Evolutionary conservation across 1,284 basidiomycete species (phyloP).

Genomic region (Rhodofomes roseus): DNA sequence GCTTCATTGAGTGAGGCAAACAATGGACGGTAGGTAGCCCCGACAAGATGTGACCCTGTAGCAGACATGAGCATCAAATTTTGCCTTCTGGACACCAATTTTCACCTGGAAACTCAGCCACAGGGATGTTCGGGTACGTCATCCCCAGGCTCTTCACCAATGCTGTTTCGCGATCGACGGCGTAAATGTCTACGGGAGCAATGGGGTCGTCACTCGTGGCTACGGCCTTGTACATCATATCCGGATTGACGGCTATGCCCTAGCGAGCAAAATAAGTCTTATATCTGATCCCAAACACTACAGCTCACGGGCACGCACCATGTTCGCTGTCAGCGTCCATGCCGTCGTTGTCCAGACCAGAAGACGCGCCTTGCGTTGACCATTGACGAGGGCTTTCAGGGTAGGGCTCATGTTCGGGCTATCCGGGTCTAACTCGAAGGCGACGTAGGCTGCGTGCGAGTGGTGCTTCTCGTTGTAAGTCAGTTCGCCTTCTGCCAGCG

Average conservation of each 20-base stretch:
- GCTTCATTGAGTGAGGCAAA: conserved; percentile 41
- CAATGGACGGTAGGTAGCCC: conserved; percentile 63
- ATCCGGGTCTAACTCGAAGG: conserved; percentile 56
- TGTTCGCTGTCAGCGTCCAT: conserved; percentile 96
- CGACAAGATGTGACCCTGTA: conserved; percentile 63
- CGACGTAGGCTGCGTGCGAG: conserved; percentile 86
- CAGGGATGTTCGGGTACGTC: not conserved
- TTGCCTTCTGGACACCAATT: not conserved
- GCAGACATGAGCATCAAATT: not conserved
- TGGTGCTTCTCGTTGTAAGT: conserved; percentile 87
- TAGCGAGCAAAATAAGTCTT: too few relatives aligned
- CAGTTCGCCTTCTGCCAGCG: conserved; percentile 94
- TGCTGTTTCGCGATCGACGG: conserved; percentile 49
- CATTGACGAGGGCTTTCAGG: conserved; percentile 19
- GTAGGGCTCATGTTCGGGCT: conserved; percentile 19
- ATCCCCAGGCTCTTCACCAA: conserved; percentile 11
- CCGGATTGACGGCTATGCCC: conserved; percentile 84
- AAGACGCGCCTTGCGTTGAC: conserved; percentile 41
- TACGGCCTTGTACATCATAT: conserved; percentile 71
- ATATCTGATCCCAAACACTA: too few relatives aligned
- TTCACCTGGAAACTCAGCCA: conserved; percentile 4
- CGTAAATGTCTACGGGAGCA: conserved; percentile 57
- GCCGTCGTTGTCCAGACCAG: conserved; percentile 99
- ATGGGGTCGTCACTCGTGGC: conserved; percentile 27
- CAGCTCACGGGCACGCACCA: conserved; percentile 48